Percentiles rank a stretch among this genome's conserved stretches.
Conservation (phyloP, 176 grass and related monocot species). For the Oropetium thomaeum region DNA sequence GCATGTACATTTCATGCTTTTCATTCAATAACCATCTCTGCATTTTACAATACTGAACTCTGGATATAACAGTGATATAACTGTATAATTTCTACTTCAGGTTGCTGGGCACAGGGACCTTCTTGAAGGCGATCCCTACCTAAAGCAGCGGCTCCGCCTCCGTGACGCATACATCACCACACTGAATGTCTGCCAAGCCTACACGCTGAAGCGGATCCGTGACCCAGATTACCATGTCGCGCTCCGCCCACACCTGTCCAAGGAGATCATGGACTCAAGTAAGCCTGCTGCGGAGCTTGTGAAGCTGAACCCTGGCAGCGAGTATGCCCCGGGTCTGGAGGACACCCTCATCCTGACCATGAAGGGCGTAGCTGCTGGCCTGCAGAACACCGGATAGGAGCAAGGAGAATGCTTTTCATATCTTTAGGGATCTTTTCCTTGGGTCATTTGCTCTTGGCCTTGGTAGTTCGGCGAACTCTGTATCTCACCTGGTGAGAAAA, state of each 20-base stretch:
- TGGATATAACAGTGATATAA: neutral
- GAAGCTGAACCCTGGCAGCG: slow-evolving; percentile 68
- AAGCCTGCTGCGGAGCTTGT: slow-evolving; percentile 66
- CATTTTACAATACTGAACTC: neutral
- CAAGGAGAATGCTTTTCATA: neutral
- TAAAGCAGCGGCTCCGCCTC: slow-evolving; percentile 70
- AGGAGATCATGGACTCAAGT: slow-evolving; percentile 44
- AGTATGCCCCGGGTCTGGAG: slow-evolving; percentile 67
- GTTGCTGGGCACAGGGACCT: slow-evolving; percentile 72
- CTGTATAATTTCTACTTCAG: slow-evolving; percentile 12
- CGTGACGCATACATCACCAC: slow-evolving; percentile 70
- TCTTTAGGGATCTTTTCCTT: slow-evolving; percentile 17
- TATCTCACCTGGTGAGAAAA: neutral
- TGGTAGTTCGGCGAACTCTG: neutral
- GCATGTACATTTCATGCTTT: neutral
- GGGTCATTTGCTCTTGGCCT: neutral
- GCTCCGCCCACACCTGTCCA: slow-evolving; percentile 60
- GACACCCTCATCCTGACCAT: slow-evolving; percentile 87
- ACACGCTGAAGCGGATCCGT: slow-evolving; percentile 67
- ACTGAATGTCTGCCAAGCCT: slow-evolving; percentile 70
- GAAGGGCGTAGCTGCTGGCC: slow-evolving; percentile 79
- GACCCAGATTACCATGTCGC: slow-evolving; percentile 53
- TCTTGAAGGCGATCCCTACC: slow-evolving; percentile 69
- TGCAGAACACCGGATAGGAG: slow-evolving; percentile 74
- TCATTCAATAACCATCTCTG: neutral